Percentiles rank a stretch among this genome's conserved stretches.
Conservation (phyloP, 2,329 filamentous ascomycete genomes). For the Botryotinia globosa region DNA sequence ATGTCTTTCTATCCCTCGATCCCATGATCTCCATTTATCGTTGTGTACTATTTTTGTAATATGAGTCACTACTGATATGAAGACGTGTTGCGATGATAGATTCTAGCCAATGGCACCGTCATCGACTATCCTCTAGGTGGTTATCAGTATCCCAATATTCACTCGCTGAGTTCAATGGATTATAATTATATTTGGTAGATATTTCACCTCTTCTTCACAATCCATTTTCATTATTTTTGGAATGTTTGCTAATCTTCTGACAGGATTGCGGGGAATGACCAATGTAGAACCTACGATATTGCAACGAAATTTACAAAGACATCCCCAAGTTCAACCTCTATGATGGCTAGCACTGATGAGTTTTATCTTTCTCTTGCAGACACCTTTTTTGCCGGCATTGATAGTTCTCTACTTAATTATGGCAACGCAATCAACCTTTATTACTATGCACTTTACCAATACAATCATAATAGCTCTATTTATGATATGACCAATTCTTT, state of each 20-base stretch:
- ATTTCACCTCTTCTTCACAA: background rate
- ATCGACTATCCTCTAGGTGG: constrained; percentile 68
- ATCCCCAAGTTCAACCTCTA: background rate
- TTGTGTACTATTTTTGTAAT: background rate
- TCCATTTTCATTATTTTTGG: background rate
- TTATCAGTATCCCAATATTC: constrained; percentile 67
- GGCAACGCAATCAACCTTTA: constrained; percentile 55
- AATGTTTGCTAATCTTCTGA: background rate
- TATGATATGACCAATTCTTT: constrained; percentile 43
- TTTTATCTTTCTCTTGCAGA: constrained; percentile 32
- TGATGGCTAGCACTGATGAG: background rate
- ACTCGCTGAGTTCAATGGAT: background rate
- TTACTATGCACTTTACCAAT: constrained; percentile 57
- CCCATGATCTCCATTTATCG: background rate
- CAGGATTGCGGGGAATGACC: constrained; percentile 33
- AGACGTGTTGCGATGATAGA: constrained; percentile 39
- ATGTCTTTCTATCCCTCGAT: background rate
- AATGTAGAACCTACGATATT: constrained; percentile 30
- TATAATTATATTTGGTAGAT: constrained; percentile 15
- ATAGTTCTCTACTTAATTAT: constrained; percentile 28
- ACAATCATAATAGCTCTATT: constrained; percentile 50
- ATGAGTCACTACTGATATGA: background rate
- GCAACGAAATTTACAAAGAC: constrained; percentile 16
- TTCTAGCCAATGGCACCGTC: constrained; percentile 57
- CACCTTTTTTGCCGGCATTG: constrained; percentile 27